Percentiles rank a stretch among this genome's conserved stretches.
Evolutionary conservation across 176 grass and related monocot species (phyloP).

Genomic region (maize (Zea mays)): DNA sequence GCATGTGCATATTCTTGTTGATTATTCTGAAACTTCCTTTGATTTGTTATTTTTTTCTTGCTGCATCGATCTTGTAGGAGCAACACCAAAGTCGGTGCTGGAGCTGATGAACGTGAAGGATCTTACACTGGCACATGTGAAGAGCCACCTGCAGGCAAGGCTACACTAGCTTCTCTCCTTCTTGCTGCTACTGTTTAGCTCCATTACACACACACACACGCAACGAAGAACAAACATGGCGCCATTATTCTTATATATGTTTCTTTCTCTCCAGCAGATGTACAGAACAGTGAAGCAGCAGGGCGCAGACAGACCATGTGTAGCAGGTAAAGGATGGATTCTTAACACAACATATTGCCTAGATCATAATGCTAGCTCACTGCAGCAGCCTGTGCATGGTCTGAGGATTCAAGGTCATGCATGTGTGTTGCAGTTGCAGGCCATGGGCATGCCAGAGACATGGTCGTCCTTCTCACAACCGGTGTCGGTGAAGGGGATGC

Average conservation of each 20-base stretch:
- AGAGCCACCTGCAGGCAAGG: constrained; percentile 92
- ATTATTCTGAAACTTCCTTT: constrained; percentile 5
- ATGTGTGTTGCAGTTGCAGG: constrained; percentile 51
- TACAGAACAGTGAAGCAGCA: constrained; percentile 86
- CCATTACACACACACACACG: neutral
- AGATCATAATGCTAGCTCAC: constrained; percentile 15
- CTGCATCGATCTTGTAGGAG: constrained; percentile 53
- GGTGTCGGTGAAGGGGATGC: constrained; percentile 31
- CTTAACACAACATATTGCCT: constrained; percentile 35
- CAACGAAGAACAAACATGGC: neutral
- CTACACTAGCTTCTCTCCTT: neutral
- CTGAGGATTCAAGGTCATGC: neutral
- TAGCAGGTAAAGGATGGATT: constrained; percentile 23
- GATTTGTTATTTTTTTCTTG: constrained; percentile 18
- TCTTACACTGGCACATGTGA: constrained; percentile 97
- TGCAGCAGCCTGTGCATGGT: no score
- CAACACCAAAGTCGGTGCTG: constrained; percentile 95
- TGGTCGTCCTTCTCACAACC: constrained; percentile 42
- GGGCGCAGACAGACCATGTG: constrained; percentile 78
- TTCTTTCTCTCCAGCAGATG: constrained; percentile 68
- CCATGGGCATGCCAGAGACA: constrained; percentile 47
- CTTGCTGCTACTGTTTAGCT: constrained; percentile 20
- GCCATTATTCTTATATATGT: neutral
- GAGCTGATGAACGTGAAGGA: constrained; percentile 99
- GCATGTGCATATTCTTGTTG: constrained; percentile 27